Percentiles rank a stretch among this genome's conserved stretches.
These are phyloP conservation scores for Ustilago lituana DNA, from an alignment of 1,284 basidiomycete species.

Conservation along the genomic window DNA sequence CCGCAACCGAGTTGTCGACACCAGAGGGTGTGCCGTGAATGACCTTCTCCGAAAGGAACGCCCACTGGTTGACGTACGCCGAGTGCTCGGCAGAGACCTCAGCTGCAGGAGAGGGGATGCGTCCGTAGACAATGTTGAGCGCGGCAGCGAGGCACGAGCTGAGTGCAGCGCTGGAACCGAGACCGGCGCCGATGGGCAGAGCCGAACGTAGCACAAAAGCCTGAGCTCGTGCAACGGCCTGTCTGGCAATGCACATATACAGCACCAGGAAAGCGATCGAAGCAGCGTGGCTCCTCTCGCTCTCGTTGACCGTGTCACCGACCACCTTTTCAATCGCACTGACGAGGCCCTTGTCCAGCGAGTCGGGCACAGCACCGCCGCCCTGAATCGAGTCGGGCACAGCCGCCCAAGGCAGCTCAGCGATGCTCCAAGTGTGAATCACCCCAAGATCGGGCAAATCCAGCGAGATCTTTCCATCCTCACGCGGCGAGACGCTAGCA, in stretches of 20 bases:
- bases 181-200: constrained; percentile 97
- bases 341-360: constrained; percentile 53
- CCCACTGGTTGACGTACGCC: constrained; percentile 87
- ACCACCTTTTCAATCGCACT: constrained; percentile 53
- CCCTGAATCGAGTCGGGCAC: constrained; percentile 61
- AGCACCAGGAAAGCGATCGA: constrained; percentile 89
- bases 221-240: constrained; percentile 75
- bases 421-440: constrained; percentile 81
- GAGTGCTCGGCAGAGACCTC: constrained; percentile 69
- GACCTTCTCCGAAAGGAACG: constrained; percentile 94
- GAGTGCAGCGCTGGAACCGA: constrained; percentile 96
- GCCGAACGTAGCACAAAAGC: constrained; percentile 86
- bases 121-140: constrained; percentile 72
- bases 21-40: constrained; percentile 97
- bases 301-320: constrained; percentile 49
- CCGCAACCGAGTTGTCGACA: constrained; percentile 94
- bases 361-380: constrained; percentile 72
- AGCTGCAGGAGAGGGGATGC: constrained; percentile 71
- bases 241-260: constrained; percentile 81
- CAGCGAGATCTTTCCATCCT: constrained; percentile 80
- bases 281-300: constrained; percentile 72
- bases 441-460: constrained; percentile 85
- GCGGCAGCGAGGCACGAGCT: constrained; percentile 85
- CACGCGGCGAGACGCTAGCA: constrained; percentile 79
- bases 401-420: constrained; percentile 83